These are phyloP conservation scores for Fraxinus cuspidata DNA, from an alignment of 257 asterid species.

Conservation along the genomic window DNA sequence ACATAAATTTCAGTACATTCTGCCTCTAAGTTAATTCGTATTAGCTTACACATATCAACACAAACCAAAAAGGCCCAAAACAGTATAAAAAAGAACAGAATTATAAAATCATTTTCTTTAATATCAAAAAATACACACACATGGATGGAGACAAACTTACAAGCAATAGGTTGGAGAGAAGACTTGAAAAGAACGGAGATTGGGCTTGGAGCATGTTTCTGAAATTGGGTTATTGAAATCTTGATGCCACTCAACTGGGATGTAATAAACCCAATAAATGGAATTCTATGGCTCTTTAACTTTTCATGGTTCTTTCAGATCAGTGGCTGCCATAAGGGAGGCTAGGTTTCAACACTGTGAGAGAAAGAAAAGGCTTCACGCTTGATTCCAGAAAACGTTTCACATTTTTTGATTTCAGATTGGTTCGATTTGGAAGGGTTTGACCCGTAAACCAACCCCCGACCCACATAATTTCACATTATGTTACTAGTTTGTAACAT, in stretches of 20 bases:
- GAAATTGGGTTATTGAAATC: constrained; percentile 45
- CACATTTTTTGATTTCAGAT: too few relatives aligned
- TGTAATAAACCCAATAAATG: constrained; percentile 31
- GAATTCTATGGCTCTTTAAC: too few relatives aligned
- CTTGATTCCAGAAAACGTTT: too few relatives aligned
- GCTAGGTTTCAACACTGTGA: too few relatives aligned
- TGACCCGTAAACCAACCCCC: too few relatives aligned
- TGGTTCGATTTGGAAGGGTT: too few relatives aligned
- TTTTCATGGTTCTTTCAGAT: too few relatives aligned
- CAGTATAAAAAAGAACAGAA: not conserved
- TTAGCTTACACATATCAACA: not conserved
- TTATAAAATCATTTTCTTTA: not conserved
- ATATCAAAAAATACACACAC: constrained; percentile 7
- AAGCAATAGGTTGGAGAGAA: constrained; percentile 61
- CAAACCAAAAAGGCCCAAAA: not conserved
- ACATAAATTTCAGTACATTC: not conserved
- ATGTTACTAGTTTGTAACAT: too few relatives aligned
- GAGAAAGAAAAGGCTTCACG: too few relatives aligned
- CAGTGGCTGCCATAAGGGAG: too few relatives aligned
- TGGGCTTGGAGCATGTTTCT: constrained; percentile 21
- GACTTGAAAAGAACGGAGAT: constrained; percentile 45
- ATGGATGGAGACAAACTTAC: constrained; percentile 38
- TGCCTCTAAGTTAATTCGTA: not conserved
- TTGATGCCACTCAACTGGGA: constrained; percentile 65
- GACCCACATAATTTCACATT: too few relatives aligned